Evolutionary conservation across 2,329 filamentous ascomycete genomes (phyloP).

Genomic region (Pezicula carpinea): DNA sequence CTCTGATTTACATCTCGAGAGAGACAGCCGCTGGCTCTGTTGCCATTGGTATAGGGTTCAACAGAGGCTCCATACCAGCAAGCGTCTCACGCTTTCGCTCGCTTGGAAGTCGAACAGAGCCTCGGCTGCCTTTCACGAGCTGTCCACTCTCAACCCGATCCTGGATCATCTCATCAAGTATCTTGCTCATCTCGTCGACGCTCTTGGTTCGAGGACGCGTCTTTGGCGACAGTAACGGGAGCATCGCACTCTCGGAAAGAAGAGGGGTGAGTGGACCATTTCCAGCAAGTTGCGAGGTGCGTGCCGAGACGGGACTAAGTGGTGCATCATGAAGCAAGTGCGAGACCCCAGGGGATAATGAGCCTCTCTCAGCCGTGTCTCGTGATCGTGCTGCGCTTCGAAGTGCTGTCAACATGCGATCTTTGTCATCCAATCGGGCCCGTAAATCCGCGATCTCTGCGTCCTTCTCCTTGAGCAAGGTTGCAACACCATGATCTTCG

Average conservation of each 20-base stretch:
- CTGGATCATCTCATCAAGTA: slow-evolving; percentile 95
- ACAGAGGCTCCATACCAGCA: slow-evolving; percentile 8
- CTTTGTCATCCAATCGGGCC: slow-evolving; percentile 87
- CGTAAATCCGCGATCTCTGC: slow-evolving; percentile 88
- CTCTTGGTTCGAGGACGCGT: slow-evolving; percentile 45
- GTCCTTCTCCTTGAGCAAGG: slow-evolving; percentile 81
- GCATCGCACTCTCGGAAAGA: slow-evolving; percentile 10
- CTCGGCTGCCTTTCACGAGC: slow-evolving; percentile 60
- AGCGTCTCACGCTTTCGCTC: slow-evolving; percentile 32
- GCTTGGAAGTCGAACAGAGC: slow-evolving; percentile 58
- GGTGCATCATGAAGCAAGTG: slow-evolving; percentile 20
- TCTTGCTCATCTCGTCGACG: slow-evolving; percentile 87
- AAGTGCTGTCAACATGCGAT: slow-evolving; percentile 84
- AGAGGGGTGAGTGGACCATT: slow-evolving; percentile 15
- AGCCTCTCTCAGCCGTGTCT: slow-evolving; percentile 65
- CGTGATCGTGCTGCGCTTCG: slow-evolving; percentile 81
- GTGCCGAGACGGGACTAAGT: slow-evolving; percentile 25
- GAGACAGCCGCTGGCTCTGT: slow-evolving; percentile 8
- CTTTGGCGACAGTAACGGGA: slow-evolving; percentile 18
- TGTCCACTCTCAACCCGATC: slow-evolving; percentile 76
- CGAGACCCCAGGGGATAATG: slow-evolving; percentile 14
- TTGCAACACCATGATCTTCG: slow-evolving; percentile 71
- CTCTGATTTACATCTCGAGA: slow-evolving; percentile 8
- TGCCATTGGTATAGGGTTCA: slow-evolving; percentile 7
- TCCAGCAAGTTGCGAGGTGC: slow-evolving; percentile 22